A percentile compares a stretch with the other conserved stretches of the same genome.
These are phyloP conservation scores for Trichoderma erinaceum DNA, from an alignment of 495 filamentous ascomycete species.

Conservation along the genomic window DNA sequence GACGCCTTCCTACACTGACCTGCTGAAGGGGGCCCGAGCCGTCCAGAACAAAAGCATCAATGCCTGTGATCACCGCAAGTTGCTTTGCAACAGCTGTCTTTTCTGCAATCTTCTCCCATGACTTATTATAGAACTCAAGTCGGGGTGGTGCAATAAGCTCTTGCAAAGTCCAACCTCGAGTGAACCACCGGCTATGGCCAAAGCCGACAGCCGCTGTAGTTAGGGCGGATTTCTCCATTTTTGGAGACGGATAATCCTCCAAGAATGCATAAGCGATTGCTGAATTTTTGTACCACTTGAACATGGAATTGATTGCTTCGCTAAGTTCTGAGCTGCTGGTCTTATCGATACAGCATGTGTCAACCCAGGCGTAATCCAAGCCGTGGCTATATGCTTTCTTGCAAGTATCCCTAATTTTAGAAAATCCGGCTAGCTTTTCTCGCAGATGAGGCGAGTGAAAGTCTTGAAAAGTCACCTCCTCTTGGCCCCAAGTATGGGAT, in stretches of 20 bases:
- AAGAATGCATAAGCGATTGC: conserved; percentile 35
- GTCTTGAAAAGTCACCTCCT: conserved; percentile 24
- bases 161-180: conserved; percentile 36
- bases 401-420: conserved; percentile 26
- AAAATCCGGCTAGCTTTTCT: conserved; percentile 17
- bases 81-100: conserved; percentile 18
- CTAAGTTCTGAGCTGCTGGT: conserved; percentile 32
- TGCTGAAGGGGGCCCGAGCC: conserved; percentile 13
- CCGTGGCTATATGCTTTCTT: conserved; percentile 18
- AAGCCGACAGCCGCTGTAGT: conserved; percentile 16
- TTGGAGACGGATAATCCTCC: conserved; percentile 23
- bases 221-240: not conserved
- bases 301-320: conserved; percentile 42
- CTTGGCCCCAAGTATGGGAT: conserved; percentile 22
- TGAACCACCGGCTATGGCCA: conserved; percentile 32
- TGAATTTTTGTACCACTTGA: conserved; percentile 30
- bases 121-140: conserved; percentile 19
- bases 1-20: conserved; percentile 25
- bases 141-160: conserved; percentile 25
- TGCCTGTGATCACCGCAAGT: conserved; percentile 20
- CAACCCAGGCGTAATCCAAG: conserved; percentile 30
- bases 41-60: conserved; percentile 20
- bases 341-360: conserved; percentile 40
- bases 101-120: conserved; percentile 19
- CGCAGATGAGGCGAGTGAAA: not conserved